A percentile compares a stretch with the other conserved stretches of the same genome.
Conservation (phyloP, 2,329 filamentous ascomycete species). For the Coniella lustricola region DNA sequence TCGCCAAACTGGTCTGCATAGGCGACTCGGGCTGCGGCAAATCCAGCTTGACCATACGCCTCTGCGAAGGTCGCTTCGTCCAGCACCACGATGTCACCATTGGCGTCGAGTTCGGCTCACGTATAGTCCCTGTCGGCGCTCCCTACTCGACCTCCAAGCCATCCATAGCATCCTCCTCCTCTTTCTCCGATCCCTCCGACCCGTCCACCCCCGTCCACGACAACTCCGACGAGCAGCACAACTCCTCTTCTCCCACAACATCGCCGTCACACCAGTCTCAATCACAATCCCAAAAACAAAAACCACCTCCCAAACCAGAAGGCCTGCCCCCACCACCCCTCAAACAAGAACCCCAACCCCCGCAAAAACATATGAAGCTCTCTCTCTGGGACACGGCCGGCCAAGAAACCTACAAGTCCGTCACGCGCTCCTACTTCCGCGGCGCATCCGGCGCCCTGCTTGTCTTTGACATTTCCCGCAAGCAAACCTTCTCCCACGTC, state of each 20-base stretch:
- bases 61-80: conserved; percentile 94
- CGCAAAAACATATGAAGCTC: conserved; percentile 81
- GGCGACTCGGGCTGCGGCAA: conserved; percentile 96
- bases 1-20: conserved; percentile 96
- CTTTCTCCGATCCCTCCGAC: too few species aligned
- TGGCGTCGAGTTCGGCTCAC: conserved; percentile 90
- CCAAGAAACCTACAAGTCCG: conserved; percentile 95
- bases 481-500: conserved; percentile 77
- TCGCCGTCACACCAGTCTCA: too few species aligned
- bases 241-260: background rate
- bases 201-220: conserved; percentile 11
- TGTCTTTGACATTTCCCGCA: conserved; percentile 89
- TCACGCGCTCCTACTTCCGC: conserved; percentile 89
- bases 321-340: conserved; percentile 50
- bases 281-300: too few species aligned
- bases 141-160: conserved; percentile 48
- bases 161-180: conserved; percentile 11
- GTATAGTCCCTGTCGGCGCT: conserved; percentile 84
- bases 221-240: too few species aligned
- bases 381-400: conserved; percentile 94
- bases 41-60: conserved; percentile 85
- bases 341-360: conserved; percentile 20
- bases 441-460: conserved; percentile 67
- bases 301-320: conserved; percentile 17
- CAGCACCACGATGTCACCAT: conserved; percentile 95